Evolutionary conservation across 2,329 filamentous ascomycete genomes (phyloP).

Genomic region (Phialophora chinensis): DNA sequence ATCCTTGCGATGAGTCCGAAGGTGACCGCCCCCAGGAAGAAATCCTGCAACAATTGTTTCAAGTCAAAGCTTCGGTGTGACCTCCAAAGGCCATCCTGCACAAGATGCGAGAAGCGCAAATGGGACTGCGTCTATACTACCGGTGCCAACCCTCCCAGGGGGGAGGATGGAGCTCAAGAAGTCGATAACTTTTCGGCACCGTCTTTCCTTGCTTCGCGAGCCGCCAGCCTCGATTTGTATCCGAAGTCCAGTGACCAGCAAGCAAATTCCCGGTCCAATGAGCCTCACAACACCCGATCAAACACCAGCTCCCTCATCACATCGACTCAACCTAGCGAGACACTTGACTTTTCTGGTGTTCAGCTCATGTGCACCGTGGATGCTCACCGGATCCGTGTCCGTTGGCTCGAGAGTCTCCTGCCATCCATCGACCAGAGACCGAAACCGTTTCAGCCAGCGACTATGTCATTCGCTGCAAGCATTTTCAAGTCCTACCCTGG

Average conservation of each 20-base stretch:
- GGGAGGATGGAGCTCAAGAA: not conserved
- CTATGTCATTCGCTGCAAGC: conserved; percentile 50
- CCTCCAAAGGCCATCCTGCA: conserved; percentile 22
- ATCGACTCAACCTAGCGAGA: not conserved
- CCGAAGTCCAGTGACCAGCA: not conserved
- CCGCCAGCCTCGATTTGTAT: not conserved
- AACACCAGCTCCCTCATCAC: not conserved
- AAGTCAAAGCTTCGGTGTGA: conserved; percentile 30
- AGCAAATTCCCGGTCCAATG: not conserved
- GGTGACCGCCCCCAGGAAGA: conserved; percentile 17
- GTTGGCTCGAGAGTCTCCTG: conserved; percentile 58
- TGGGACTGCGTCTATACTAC: conserved; percentile 17
- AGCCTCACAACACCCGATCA: not conserved
- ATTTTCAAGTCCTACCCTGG: conserved; percentile 55
- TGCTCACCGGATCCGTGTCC: conserved; percentile 55
- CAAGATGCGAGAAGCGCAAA: conserved; percentile 20
- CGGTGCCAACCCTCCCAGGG: not conserved
- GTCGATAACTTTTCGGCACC: not conserved
- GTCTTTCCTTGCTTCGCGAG: not conserved
- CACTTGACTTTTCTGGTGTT: conserved; percentile 18
- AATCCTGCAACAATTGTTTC: conserved; percentile 24
- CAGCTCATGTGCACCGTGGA: conserved; percentile 55
- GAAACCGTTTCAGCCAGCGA: conserved; percentile 51
- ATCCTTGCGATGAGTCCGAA: conserved; percentile 19
- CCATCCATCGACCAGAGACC: conserved; percentile 52